A percentile compares a stretch with the other conserved stretches of the same genome.
Conservation (phyloP, 805 yeast genomes). For the Metschnikowia colocasiae region DNA sequence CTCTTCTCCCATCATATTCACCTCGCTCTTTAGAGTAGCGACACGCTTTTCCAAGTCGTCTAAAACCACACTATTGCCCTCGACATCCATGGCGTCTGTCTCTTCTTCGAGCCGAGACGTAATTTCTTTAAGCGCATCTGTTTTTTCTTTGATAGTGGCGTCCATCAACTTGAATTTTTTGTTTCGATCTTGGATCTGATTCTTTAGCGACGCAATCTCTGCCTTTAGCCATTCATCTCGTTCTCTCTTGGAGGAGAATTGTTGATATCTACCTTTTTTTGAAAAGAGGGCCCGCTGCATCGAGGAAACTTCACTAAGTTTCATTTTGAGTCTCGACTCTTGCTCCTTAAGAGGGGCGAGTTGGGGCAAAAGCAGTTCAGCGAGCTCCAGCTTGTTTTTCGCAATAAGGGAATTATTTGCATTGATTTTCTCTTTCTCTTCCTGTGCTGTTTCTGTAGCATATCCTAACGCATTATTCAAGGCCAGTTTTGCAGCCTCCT, state of each 20-base stretch:
- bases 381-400: conserved; percentile 36
- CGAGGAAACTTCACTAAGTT: conserved; percentile 41
- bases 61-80: background rate
- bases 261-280: conserved; percentile 66
- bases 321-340: conserved; percentile 40
- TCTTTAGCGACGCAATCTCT: conserved; percentile 43
- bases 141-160: conserved; percentile 8
- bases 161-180: conserved; percentile 1
- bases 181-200: conserved; percentile 13
- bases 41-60: conserved; percentile 29
- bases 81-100: conserved; percentile 2
- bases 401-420: conserved; percentile 28
- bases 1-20: conserved; percentile 52
- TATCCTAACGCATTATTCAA: conserved; percentile 32
- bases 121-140: conserved; percentile 21
- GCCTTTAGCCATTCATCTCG: conserved; percentile 64
- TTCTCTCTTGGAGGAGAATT: conserved; percentile 52
- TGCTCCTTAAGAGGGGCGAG: conserved; percentile 34
- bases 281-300: conserved; percentile 59
- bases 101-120: conserved; percentile 6
- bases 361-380: conserved; percentile 22
- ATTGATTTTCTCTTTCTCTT: conserved; percentile 19
- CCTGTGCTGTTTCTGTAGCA: conserved; percentile 28
- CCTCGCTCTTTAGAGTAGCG: conserved; percentile 39
- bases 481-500: conserved; percentile 45